phyloP scores from a whole-genome alignment of 768 basidiomycete species.

The Cytidiella melzeri region DNA sequence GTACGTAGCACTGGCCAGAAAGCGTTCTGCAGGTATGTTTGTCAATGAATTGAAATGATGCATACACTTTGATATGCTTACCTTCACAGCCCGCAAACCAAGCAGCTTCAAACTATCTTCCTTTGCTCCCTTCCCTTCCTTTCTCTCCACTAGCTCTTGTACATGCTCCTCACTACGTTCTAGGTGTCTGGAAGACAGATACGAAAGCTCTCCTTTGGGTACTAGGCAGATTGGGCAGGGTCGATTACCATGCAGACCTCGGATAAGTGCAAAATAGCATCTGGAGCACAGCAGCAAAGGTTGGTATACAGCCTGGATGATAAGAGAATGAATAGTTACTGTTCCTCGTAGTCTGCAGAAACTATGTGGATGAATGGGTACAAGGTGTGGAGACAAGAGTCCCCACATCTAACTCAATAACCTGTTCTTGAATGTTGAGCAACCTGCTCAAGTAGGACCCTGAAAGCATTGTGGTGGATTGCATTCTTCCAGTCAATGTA shows the following conservation, averaged over 20 bases:
- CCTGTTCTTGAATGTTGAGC: conserved; percentile 14
- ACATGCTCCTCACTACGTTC: conserved; percentile 10
- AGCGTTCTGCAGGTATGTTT: conserved; percentile 35
- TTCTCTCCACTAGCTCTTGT: background rate
- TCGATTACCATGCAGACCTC: conserved; percentile 9
- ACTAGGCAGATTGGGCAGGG: conserved; percentile 19
- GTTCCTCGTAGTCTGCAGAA: conserved; percentile 25
- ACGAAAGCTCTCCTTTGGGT: conserved; percentile 1
- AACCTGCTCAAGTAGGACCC: conserved; percentile 11
- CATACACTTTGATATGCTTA: conserved; percentile 13
- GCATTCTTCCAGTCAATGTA: conserved; percentile 16
- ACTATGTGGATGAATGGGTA: conserved; percentile 21
- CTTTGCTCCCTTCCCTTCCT: background rate
- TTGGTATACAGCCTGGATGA: conserved; percentile 5
- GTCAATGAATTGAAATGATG: no score
- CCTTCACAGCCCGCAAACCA: conserved; percentile 17
- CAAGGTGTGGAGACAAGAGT: conserved; percentile 4
- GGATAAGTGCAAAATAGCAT: conserved; percentile 17
- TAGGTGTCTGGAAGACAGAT: conserved; percentile 8
- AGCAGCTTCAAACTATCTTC: conserved; percentile 14
- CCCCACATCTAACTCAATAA: conserved; percentile 4
- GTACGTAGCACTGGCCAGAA: conserved; percentile 33
- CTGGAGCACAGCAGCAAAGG: conserved; percentile 1
- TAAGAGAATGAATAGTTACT: conserved; percentile 13
- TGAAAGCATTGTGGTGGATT: conserved; percentile 20